phyloP scores from a whole-genome alignment of 225 moss, liverwort and hornwort species.

The Climacium dendroides region DNA sequence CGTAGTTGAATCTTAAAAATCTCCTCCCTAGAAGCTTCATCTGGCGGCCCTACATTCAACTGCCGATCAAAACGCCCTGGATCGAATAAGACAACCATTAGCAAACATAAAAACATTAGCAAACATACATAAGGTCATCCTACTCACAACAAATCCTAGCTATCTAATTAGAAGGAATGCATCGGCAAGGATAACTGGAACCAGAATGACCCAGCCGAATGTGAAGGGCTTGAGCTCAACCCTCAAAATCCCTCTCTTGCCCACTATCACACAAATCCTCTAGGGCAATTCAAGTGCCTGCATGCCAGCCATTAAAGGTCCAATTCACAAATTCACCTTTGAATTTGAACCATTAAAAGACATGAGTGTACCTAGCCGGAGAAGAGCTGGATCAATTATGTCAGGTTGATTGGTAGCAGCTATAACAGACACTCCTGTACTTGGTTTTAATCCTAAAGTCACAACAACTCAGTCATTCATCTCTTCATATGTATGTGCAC shows the following conservation, averaged over 20 bases:
- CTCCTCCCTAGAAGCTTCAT: slow-evolving; percentile 62
- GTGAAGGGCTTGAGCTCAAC: background rate
- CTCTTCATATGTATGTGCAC: background rate
- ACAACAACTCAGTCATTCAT: background rate
- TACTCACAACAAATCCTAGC: background rate
- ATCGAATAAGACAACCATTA: background rate
- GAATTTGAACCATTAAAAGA: background rate
- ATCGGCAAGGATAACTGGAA: background rate
- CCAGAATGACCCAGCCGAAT: background rate
- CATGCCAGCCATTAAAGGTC: background rate
- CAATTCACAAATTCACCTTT: background rate
- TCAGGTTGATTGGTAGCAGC: slow-evolving; percentile 97
- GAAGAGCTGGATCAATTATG: slow-evolving; percentile 78
- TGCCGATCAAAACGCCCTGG: slow-evolving; percentile 93
- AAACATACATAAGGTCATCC: background rate
- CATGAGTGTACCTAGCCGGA: slow-evolving; percentile 65
- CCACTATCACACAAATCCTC: background rate
- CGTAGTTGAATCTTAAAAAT: slow-evolving; percentile 82
- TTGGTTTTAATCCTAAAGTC: slow-evolving; percentile 62
- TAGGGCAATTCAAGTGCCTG: background rate
- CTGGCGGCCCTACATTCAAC: slow-evolving; percentile 80
- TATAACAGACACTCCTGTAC: slow-evolving; percentile 82
- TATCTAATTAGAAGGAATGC: background rate
- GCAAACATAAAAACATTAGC: background rate
- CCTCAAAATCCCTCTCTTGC: background rate